phyloP scores from a whole-genome alignment of 495 filamentous ascomycete species.

The Hypomontagnella monticulosa region DNA sequence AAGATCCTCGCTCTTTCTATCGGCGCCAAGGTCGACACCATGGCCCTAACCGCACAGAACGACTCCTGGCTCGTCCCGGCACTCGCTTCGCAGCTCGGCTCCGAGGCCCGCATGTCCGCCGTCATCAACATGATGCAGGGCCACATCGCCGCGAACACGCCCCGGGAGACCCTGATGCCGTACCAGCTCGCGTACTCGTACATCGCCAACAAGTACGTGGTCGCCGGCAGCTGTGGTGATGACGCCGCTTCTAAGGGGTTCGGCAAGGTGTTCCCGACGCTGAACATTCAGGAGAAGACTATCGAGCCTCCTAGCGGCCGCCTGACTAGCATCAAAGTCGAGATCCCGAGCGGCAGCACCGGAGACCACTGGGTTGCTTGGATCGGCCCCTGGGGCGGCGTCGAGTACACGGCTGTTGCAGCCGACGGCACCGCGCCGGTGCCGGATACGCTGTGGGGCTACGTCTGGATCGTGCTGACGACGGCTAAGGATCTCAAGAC shows the following conservation, averaged over 20 bases:
- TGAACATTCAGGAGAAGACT: constrained; percentile 27
- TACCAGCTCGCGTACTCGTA: constrained; percentile 49
- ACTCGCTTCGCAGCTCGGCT: constrained; percentile 47
- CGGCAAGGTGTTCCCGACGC: constrained; percentile 33
- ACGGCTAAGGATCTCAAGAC: constrained; percentile 35
- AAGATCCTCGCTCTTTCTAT: constrained; percentile 63
- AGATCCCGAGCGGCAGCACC: constrained; percentile 20
- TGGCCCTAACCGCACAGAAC: constrained; percentile 61
- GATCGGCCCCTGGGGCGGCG: constrained; percentile 51
- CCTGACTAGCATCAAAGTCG: constrained; percentile 33
- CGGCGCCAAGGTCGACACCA: constrained; percentile 62
- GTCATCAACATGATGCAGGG: constrained; percentile 57
- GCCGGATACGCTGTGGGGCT: constrained; percentile 46
- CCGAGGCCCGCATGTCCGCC: constrained; percentile 50
- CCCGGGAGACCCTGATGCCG: constrained; percentile 49
- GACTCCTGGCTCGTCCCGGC: constrained; percentile 53
- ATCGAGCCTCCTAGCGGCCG: constrained; percentile 19
- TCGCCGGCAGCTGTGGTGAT: constrained; percentile 21
- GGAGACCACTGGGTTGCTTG: constrained; percentile 47
- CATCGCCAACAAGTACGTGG: constrained; percentile 44
- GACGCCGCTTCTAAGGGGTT: constrained; percentile 9
- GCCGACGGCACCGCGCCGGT: constrained; percentile 35
- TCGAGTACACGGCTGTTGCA: constrained; percentile 46
- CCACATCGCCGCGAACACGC: constrained; percentile 48
- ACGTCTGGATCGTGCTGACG: constrained; percentile 51